Evolutionary conservation across 2,329 filamentous ascomycete genomes (phyloP), one percentile per base, ranked within the genome.

Genomic region (Aspergillus pseudotamarii): DNA sequence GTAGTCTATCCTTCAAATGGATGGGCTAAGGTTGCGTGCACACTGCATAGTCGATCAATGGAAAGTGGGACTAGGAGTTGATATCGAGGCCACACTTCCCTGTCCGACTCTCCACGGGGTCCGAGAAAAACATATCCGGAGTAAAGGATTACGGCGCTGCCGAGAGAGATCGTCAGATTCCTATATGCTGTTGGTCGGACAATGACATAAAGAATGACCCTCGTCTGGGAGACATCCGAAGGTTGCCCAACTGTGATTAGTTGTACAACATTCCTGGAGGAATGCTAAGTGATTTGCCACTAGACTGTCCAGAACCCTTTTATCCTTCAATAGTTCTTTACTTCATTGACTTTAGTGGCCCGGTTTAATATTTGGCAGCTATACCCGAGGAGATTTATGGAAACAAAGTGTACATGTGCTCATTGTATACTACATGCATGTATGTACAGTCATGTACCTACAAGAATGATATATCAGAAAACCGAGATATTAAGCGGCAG

Each of bases 401-500:
- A 14, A 28, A 51, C n/a, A 30, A 51, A 41, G 16, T 58, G 23
- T 30, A 43, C 23, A 43, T 58, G 26, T 45, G 19, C 38, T 21
- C 19, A 45, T 45, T 5, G 38, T 45, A 48, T 58, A 28, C 34
- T 58, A 28, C 34, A 14, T 36, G 34, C 32, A 11, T 32, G 55
- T 19, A 41, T 26, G 38, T 57, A 57, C 55, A 45, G 36, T 41
- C 55, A 57, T 57, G 54, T n/a, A 45, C 38, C 26, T 57, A 46
- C 43, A 46, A 58, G 41, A 46, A 58, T 59, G 57, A 59, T 48
- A 38, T 32, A 28, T 59, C 57, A 59, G 57, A 59, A 59, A 30
- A 38, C 36, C 14, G 19, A 46, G 14, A 23, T n/a, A 26, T 34
- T n/a, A 46, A 36, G 14, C 4, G 23, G 14, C 16, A 51, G 19